Conservation (phyloP, 805 yeast genomes). For the Sporopachydermia lactativora region DNA sequence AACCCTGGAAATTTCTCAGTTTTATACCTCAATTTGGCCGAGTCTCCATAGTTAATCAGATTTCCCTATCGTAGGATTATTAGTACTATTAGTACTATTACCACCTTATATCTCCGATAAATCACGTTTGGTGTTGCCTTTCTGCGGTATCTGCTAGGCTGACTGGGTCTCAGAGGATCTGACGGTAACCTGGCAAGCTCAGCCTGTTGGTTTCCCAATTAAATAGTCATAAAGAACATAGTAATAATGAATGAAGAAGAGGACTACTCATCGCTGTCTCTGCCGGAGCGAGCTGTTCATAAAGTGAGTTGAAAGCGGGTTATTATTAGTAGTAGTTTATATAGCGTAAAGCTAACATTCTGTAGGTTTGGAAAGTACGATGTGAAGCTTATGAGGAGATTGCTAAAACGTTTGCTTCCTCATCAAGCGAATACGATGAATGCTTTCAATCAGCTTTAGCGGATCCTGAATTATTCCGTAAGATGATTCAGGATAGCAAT, state of each 20-base stretch:
- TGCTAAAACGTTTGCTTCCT: slow-evolving; percentile 32
- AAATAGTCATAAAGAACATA: too few relatives aligned
- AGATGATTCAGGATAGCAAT: slow-evolving; percentile 60
- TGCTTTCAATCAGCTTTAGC: slow-evolving; percentile 36
- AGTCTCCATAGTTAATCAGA: too few relatives aligned
- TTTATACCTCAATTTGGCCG: too few relatives aligned
- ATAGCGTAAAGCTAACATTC: not conserved
- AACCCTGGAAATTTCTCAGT: too few relatives aligned
- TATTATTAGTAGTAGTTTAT: slow-evolving; percentile 8
- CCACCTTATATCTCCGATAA: too few relatives aligned
- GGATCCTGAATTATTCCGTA: slow-evolving; percentile 41
- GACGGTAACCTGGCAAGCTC: too few relatives aligned
- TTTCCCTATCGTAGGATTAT: too few relatives aligned
- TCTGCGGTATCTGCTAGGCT: too few relatives aligned
- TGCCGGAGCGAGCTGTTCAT: slow-evolving; percentile 52
- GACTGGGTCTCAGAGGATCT: not conserved
- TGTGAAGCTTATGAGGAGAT: slow-evolving; percentile 64
- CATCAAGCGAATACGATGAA: slow-evolving; percentile 41
- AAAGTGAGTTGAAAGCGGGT: slow-evolving; percentile 30
- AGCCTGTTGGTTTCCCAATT: too few relatives aligned
- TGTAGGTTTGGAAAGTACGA: slow-evolving; percentile 70
- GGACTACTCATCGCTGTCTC: slow-evolving; percentile 48
- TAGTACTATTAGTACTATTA: too few relatives aligned
- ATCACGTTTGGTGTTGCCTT: too few relatives aligned
- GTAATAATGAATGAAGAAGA: slow-evolving; percentile 38